phyloP scores from a whole-genome alignment of 306 rosid genomes.

The Carpinus fangiana region DNA sequence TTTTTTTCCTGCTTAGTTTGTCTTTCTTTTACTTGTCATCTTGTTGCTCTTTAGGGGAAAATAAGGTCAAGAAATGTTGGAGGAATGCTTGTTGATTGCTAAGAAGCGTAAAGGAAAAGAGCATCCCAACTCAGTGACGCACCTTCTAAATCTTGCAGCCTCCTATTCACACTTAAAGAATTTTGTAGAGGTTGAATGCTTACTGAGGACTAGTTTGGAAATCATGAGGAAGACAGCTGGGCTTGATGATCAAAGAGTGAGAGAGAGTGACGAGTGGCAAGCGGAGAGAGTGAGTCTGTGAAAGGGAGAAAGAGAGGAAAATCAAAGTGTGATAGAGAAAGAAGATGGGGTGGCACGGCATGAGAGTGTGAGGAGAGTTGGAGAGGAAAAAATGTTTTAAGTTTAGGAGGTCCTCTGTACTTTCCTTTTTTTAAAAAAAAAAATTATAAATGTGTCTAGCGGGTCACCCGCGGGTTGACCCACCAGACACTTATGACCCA shows the following conservation, averaged over 20 bases:
- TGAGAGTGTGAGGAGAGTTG: no score
- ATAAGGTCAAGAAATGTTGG: conserved; percentile 80
- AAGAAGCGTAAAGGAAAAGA: conserved; percentile 71
- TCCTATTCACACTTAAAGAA: conserved; percentile 74
- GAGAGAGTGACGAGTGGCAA: no score
- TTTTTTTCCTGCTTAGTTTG: not conserved
- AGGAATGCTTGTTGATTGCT: conserved; percentile 71
- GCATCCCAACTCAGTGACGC: conserved; percentile 65
- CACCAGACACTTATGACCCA: no score
- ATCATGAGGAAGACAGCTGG: conserved; percentile 56
- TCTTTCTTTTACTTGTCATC: conserved; percentile 6
- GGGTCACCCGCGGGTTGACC: no score
- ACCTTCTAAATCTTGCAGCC: conserved; percentile 71
- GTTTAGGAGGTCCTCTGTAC: no score
- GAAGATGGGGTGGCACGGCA: no score
- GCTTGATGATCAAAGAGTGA: conserved; percentile 45
- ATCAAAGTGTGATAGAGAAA: no score
- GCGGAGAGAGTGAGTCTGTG: no score
- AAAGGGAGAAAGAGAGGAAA: no score
- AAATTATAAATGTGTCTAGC: no score
- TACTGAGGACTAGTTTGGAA: conserved; percentile 66
- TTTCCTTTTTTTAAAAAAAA: no score
- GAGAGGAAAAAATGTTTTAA: no score
- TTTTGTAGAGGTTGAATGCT: conserved; percentile 71
- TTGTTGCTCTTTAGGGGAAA: conserved; percentile 51